Conservation (phyloP, 2,329 filamentous ascomycete species). For the Phaeoacremonium minimum region DNA sequence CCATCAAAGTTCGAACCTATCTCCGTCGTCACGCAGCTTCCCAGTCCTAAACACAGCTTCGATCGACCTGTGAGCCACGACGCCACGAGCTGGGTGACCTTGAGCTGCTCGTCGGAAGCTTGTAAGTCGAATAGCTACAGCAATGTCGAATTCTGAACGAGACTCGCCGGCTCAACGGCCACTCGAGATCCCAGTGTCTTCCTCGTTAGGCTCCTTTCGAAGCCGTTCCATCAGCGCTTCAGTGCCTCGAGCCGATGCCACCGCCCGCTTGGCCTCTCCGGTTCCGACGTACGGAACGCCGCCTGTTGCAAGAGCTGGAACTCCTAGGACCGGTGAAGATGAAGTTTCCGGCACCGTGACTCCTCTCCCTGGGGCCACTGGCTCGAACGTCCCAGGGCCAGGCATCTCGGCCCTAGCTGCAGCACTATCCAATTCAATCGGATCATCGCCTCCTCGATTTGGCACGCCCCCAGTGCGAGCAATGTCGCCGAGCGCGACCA, state of each 20-base stretch:
- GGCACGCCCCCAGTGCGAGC: constrained; percentile 60
- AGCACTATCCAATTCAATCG: constrained; percentile 73
- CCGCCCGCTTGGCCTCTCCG: constrained; percentile 57
- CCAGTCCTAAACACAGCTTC: constrained; percentile 1
- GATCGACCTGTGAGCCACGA: no score
- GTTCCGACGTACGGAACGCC: constrained; percentile 33
- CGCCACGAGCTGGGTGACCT: no score
- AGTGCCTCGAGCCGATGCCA: constrained; percentile 53
- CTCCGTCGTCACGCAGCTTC: not conserved
- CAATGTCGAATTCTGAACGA: constrained; percentile 20
- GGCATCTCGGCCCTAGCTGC: constrained; percentile 85
- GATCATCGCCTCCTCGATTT: constrained; percentile 64
- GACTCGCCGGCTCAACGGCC: constrained; percentile 22
- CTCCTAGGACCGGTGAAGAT: constrained; percentile 12
- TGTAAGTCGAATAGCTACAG: no score
- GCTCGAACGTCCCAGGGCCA: constrained; percentile 65
- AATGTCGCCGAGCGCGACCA: constrained; percentile 51
- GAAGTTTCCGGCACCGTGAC: constrained; percentile 46
- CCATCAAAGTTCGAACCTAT: no score
- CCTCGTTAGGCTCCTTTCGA: constrained; percentile 42
- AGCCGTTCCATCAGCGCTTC: constrained; percentile 45
- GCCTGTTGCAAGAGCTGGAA: constrained; percentile 9
- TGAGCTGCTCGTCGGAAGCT: no score
- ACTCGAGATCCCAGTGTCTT: constrained; percentile 34
- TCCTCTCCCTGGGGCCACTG: constrained; percentile 59